Evolutionary conservation across 2,329 filamentous ascomycete genomes (phyloP).

Genomic region (Myriosclerotinia duriaeana): DNA sequence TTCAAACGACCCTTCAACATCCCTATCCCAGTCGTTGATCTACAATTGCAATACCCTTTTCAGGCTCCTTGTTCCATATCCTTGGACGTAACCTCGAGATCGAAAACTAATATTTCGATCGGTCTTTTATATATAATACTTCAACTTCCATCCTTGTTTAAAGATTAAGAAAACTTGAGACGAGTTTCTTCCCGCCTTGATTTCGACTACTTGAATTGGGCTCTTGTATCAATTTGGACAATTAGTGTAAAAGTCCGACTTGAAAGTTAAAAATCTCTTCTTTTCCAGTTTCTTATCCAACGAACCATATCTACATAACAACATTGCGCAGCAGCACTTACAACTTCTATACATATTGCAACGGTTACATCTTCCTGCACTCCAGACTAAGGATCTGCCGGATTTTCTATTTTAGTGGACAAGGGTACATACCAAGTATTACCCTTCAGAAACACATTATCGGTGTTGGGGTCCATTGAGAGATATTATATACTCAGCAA

Average conservation of each 20-base stretch:
- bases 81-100: neutral
- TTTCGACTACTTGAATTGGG: constrained; percentile 11
- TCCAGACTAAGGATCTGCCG: constrained; percentile 18
- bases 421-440: constrained; percentile 1
- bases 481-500: constrained; percentile 6
- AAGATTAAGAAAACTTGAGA: constrained; percentile 1
- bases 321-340: neutral
- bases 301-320: neutral
- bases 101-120: constrained; percentile 16
- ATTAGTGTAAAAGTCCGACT: constrained; percentile 12
- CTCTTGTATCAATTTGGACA: constrained; percentile 4
- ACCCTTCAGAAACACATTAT: neutral
- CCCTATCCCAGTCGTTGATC: constrained; percentile 4
- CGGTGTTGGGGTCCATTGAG: neutral
- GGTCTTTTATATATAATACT: neutral
- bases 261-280: neutral
- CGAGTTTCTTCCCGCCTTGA: constrained; percentile 8
- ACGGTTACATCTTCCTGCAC: constrained; percentile 6
- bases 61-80: neutral
- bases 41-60: constrained; percentile 1
- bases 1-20: constrained; percentile 3
- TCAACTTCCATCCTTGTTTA: neutral
- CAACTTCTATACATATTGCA: no score
- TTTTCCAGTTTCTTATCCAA: neutral
- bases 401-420: constrained; percentile 19